Percentiles rank a stretch among this genome's conserved stretches.
These are phyloP conservation scores for Pezicula rhizophila DNA, from an alignment of 2,329 filamentous ascomycete species.

Conservation along the genomic window DNA sequence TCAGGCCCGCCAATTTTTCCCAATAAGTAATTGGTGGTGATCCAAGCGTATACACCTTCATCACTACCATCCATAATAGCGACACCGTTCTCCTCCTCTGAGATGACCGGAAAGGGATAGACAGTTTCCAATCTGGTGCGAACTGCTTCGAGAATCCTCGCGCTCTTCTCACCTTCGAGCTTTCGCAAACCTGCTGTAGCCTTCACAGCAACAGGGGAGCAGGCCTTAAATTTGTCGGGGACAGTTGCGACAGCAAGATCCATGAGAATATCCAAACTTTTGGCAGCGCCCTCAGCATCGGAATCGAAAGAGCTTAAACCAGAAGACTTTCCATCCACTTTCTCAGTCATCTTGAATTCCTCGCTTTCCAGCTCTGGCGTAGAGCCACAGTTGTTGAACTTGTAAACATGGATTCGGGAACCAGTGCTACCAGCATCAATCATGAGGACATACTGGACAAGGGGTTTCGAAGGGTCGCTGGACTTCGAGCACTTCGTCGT, in stretches of 20 bases:
- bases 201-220: constrained; percentile 94
- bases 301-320: constrained; percentile 80
- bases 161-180: constrained; percentile 72
- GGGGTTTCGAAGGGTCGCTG: constrained; percentile 79
- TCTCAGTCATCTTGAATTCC: constrained; percentile 88
- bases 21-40: constrained; percentile 96
- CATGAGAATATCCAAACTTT: constrained; percentile 83
- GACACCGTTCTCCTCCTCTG: constrained; percentile 77
- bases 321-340: constrained; percentile 60
- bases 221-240: constrained; percentile 83
- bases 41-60: constrained; percentile 98
- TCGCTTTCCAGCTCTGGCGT: constrained; percentile 94
- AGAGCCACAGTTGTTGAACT: constrained; percentile 96
- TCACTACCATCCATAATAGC: constrained; percentile 97
- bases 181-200: constrained; percentile 90
- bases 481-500: constrained; percentile 77
- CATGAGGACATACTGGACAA: constrained; percentile 98
- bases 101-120: constrained; percentile 93
- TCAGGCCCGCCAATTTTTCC: constrained; percentile 95
- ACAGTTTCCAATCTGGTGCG: constrained; percentile 75
- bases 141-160: constrained; percentile 81
- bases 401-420: constrained; percentile 96
- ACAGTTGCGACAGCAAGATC: constrained; percentile 78
- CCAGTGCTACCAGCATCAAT: constrained; percentile 97
- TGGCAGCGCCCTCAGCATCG: constrained; percentile 81